These are phyloP conservation scores for Incumbomyces lentus DNA, from an alignment of 2,329 filamentous ascomycete genomes.

Conservation along the genomic window DNA sequence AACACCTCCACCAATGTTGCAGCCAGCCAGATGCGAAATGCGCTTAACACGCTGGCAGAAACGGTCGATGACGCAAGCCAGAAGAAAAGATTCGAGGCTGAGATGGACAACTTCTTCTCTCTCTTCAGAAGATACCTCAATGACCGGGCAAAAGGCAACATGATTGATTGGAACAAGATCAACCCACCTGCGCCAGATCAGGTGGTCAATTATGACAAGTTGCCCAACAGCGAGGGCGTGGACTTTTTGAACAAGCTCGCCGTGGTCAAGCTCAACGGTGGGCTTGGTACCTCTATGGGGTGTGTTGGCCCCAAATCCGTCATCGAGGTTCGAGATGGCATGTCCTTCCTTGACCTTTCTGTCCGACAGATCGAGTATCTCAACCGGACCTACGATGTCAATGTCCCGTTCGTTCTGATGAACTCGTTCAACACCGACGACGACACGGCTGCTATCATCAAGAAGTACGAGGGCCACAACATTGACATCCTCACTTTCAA, in stretches of 20 bases:
- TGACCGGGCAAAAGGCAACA: conserved; percentile 97
- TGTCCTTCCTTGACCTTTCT: conserved; percentile 98
- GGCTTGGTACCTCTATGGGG: conserved; percentile 98
- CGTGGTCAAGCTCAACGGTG: conserved; percentile 97
- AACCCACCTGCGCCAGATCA: conserved; percentile 84
- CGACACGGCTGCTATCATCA: conserved; percentile 97
- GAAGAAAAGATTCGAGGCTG: conserved; percentile 83
- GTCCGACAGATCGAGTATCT: conserved; percentile 98
- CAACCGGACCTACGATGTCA: conserved; percentile 94
- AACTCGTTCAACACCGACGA: conserved; percentile 99
- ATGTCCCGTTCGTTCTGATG: conserved; percentile 98
- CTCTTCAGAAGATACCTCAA: conserved; percentile 97
- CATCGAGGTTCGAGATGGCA: conserved; percentile 98
- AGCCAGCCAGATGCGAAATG: conserved; percentile 97
- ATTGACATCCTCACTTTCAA: conserved; percentile 99
- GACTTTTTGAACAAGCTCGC: conserved; percentile 95
- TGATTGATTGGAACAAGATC: conserved; percentile 93
- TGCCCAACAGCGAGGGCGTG: conserved; percentile 81
- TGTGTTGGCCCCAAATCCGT: conserved; percentile 99
- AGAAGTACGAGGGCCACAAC: conserved; percentile 99
- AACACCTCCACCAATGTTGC: conserved; percentile 98
- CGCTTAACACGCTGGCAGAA: conserved; percentile 84
- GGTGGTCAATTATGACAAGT: conserved; percentile 87
- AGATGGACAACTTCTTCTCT: conserved; percentile 99
- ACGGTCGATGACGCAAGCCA: conserved; percentile 67